Evolutionary conservation across 306 rosid species (phyloP), one percentile per base, ranked within the genome.

Genomic region (Prunus kanzakura): DNA sequence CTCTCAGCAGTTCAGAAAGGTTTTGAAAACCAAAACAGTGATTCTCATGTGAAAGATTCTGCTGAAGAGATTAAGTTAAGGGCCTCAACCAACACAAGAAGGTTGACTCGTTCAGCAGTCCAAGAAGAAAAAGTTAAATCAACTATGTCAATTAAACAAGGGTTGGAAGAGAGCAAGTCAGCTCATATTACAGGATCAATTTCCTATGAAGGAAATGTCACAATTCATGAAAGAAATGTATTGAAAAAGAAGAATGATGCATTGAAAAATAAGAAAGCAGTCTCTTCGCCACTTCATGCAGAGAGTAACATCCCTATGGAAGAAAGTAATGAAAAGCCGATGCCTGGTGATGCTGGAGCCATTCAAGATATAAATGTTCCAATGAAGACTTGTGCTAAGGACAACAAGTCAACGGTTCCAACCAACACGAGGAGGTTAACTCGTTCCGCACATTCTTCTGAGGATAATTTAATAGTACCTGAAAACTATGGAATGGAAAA

Each of bases 71-170:
- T 58, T 38, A 69, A 69, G 45, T 49, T 61, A 57, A 60, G 15
- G 22, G 70, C 51, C 47, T 45, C n/a, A 32, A 61, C 71, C 54
- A 47, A 38, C 63, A 25, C 4, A 41, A 38, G 71, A 69, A 60
- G 76, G 54, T 32, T 69, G 20, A 69, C 71, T 14, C 70, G 32
- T 62, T 69, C 41, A 10, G 63, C 46, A 58, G 62, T 77, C 60
- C 41, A 61, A 46, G 55, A 29, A 69, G 75, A 61, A 60, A 77
- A 57, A 52, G 22, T 60, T 3, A 60, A 60, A 3, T 69, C 23
- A 29, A n/a, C 32, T 46, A 16, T 69, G 41, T 38, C 32, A 56
- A 3, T 23, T 56, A 43, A 76, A 55, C 73, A 38, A 66, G 57
- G n/a, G 20, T 52, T 57, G 41, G 46, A 77, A 32, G 70, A 49